A percentile compares a stretch with the other conserved stretches of the same genome.
phyloP scores from a whole-genome alignment of 352 stramenopile genomes.

The Globisporangium iwayamae region DNA sequence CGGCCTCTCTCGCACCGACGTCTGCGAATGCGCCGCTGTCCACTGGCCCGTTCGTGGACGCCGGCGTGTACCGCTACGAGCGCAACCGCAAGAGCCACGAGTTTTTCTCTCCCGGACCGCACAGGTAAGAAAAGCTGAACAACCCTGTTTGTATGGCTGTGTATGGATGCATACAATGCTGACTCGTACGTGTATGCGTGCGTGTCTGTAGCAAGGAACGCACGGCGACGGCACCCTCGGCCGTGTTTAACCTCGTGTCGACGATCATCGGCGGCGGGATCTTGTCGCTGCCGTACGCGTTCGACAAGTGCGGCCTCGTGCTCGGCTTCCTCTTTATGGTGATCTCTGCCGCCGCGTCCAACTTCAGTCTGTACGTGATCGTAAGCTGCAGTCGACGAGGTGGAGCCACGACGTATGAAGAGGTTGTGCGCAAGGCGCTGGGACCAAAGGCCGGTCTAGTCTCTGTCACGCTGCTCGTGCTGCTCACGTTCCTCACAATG shows the following conservation, averaged over 20 bases:
- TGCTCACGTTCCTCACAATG: slow-evolving; percentile 93
- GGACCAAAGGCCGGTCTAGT: slow-evolving; percentile 56
- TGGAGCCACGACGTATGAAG: slow-evolving; percentile 80
- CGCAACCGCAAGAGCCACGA: slow-evolving; percentile 62
- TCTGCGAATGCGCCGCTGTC: slow-evolving; percentile 9
- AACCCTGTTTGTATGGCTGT: neutral
- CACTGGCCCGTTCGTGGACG: slow-evolving; percentile 38
- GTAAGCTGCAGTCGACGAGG: slow-evolving; percentile 86
- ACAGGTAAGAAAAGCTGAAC: slow-evolving; percentile 24
- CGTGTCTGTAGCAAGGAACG: slow-evolving; percentile 28
- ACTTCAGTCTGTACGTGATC: slow-evolving; percentile 85
- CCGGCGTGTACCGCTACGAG: slow-evolving; percentile 77
- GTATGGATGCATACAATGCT: neutral
- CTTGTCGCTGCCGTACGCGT: slow-evolving; percentile 83
- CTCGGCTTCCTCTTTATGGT: slow-evolving; percentile 80
- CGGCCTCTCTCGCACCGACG: slow-evolving; percentile 1
- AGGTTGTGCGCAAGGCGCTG: slow-evolving; percentile 78
- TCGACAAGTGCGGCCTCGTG: slow-evolving; percentile 83
- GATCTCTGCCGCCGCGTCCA: slow-evolving; percentile 65
- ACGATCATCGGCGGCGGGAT: slow-evolving; percentile 88
- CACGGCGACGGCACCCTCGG: slow-evolving; percentile 63
- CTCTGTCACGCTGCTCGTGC: slow-evolving; percentile 81
- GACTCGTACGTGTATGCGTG: neutral
- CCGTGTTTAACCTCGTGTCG: slow-evolving; percentile 86
- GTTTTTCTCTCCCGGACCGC: slow-evolving; percentile 72